These are phyloP conservation scores for Umbelopsis isabellina DNA, from an alignment of 192 early-diverging fungal species.

Conservation along the genomic window DNA sequence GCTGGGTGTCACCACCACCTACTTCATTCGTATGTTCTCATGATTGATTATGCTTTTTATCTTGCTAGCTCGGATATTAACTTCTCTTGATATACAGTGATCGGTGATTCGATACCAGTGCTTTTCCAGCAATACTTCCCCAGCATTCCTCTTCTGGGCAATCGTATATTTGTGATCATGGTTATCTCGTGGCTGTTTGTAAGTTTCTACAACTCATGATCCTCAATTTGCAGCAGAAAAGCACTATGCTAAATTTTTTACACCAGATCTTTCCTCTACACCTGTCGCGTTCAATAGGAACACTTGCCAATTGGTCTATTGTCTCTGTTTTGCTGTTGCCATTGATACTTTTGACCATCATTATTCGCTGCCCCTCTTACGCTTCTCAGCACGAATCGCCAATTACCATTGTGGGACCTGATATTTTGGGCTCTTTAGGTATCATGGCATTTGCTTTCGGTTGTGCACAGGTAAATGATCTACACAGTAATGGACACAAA, in stretches of 20 bases:
- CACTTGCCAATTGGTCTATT: conserved; percentile 59
- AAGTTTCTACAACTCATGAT: conserved; percentile 15
- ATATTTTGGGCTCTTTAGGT: conserved; percentile 65
- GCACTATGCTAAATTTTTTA: neutral
- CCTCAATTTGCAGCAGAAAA: neutral
- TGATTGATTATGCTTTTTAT: conserved; percentile 7
- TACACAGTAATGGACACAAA: neutral
- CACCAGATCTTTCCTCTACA: conserved; percentile 61
- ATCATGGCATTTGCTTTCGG: conserved; percentile 73
- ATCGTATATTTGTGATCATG: conserved; percentile 40
- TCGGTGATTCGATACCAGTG: conserved; percentile 57
- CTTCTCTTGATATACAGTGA: conserved; percentile 31
- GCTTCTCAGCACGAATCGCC: conserved; percentile 51
- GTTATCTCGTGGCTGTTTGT: conserved; percentile 35
- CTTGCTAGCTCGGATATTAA: neutral
- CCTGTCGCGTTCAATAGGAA: conserved; percentile 65
- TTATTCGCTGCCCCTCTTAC: conserved; percentile 62
- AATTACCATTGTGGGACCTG: conserved; percentile 55
- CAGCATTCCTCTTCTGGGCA: conserved; percentile 25
- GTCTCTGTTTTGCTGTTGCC: conserved; percentile 65
- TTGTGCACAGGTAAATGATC: conserved; percentile 52
- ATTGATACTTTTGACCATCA: conserved; percentile 59
- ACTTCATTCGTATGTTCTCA: conserved; percentile 52
- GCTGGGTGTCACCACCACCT: conserved; percentile 64
- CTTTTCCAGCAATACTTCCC: conserved; percentile 42